Base-by-base conservation (phyloP, 805 yeast genomes). In the Candida michaelii region DNA sequence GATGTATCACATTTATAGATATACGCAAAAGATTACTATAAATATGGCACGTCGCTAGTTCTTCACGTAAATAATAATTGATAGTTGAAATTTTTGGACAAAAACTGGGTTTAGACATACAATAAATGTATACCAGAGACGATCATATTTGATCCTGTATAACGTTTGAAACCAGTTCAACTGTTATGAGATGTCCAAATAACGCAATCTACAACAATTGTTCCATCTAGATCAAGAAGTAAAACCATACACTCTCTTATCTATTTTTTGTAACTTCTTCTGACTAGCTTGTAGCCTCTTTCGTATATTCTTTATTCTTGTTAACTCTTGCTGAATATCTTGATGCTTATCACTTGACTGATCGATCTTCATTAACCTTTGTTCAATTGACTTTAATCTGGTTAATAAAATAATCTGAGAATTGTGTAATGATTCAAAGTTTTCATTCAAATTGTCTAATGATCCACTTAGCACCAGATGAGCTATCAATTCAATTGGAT, bases 401-500 rank as follows among this genome's bases (percentile, higher is more conserved):
- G 80, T 71, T 2, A 77, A 60, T 1, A 80, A 60, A 1, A 80
- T 76, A 31, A 75, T 58, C 48, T 80, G 85, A 0, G 83, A 77
- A 46, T 79, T 82, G 51, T 77, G 75, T 21, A 80, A 56, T 46
- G 71, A 72, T 46, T 76, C 75, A 24, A 80, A 65, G 42, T 74
- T 74, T 40, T 73, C 72, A 40, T 76, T 71, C 17, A 80, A 58
- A 4, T 60, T 62, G 31, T 80, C 84, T 7, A 80, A 58, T 1
- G 84, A 74, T 1, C 76, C 74, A 24, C 80, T 80, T 6, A 80
- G 53, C 1, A 80, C 55, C 8, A 78, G 61, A 47, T 80, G 85
- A 0, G 80, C 83, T 2, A 79, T 71, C 21, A 79, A 63, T 46
- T 80, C 86, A 33, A 80, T 70, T 0, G 84, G 83, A 53, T 80